Conservation (phyloP, 139 green algal genomes). For the Chlamydomonas incerta region DNA sequence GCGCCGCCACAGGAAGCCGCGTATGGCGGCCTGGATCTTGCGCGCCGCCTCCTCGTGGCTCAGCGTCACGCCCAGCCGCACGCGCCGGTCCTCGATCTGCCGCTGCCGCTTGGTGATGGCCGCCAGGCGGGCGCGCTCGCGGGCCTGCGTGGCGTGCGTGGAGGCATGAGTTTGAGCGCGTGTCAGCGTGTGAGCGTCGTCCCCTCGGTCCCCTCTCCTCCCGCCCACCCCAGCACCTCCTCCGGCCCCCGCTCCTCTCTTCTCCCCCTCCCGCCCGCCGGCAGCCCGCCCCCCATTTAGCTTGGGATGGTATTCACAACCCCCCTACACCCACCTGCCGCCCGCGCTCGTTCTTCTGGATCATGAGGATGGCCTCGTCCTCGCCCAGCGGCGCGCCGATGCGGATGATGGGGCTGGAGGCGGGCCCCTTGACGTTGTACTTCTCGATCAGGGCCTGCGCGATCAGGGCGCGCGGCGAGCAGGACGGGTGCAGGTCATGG, state of each 20-base stretch:
- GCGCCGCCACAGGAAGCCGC: constrained; percentile 76
- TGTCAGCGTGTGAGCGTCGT: too few species aligned
- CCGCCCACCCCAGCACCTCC: too few species aligned
- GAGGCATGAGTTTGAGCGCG: too few species aligned
- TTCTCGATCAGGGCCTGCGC: constrained; percentile 81
- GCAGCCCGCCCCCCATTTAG: too few species aligned
- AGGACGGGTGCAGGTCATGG: too few species aligned
- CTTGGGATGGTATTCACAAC: too few species aligned
- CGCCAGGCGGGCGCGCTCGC: constrained; percentile 63
- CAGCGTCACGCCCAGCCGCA: constrained; percentile 61
- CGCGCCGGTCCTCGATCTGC: constrained; percentile 68
- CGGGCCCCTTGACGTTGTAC: constrained; percentile 67
- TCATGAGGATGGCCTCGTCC: constrained; percentile 76
- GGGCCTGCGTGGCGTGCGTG: constrained; percentile 57
- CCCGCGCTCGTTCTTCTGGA: constrained; percentile 83
- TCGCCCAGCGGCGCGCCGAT: constrained; percentile 61
- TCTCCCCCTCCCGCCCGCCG: too few species aligned
- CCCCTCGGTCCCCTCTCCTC: too few species aligned
- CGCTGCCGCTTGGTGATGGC: constrained; percentile 70
- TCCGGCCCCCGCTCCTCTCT: too few species aligned
- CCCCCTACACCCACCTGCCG: constrained; percentile 18
- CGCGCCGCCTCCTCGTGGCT: constrained; percentile 75
- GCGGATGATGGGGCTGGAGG: constrained; percentile 45
- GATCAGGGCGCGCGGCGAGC: too few species aligned
- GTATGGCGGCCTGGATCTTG: constrained; percentile 76